Evolutionary conservation across 2,329 filamentous ascomycete genomes (phyloP).

Genomic region (Akanthomyces uredinophilus): DNA sequence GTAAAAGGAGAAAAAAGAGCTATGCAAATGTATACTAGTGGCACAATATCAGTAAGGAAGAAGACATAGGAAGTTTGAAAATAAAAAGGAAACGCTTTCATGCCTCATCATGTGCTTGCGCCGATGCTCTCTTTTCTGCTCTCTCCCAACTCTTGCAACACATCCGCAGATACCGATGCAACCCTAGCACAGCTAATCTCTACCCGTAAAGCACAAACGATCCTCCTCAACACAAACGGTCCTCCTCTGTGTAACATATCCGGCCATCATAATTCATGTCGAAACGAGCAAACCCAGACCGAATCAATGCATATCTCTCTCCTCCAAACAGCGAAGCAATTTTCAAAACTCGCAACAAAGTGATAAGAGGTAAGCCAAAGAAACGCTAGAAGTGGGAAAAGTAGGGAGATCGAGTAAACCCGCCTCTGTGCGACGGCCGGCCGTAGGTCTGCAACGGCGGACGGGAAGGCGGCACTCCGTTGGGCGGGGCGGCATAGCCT

Average conservation of each 20-base stretch:
- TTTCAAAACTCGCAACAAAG: neutral
- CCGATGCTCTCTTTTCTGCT: neutral
- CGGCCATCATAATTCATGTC: too few species aligned
- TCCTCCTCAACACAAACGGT: too few species aligned
- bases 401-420: neutral
- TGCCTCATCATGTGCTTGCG: constrained; percentile 1
- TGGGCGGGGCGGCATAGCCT: neutral
- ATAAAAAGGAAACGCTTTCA: constrained; percentile 6
- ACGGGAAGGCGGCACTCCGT: neutral
- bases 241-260: too few species aligned
- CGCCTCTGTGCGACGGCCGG: neutral
- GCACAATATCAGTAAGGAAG: constrained; percentile 1
- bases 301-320: too few species aligned
- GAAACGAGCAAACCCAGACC: too few species aligned
- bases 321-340: too few species aligned
- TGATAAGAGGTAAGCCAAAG: neutral
- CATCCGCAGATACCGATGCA: too few species aligned
- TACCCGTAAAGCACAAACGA: too few species aligned
- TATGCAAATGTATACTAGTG: constrained; percentile 10
- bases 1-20: neutral
- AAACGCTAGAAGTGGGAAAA: neutral
- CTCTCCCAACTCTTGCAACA: too few species aligned
- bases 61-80: neutral
- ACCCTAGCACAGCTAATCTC: too few species aligned
- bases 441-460: neutral